Base-by-base conservation (phyloP, 169 alveolate genomes). In the Plasmodium ovale region DNA sequence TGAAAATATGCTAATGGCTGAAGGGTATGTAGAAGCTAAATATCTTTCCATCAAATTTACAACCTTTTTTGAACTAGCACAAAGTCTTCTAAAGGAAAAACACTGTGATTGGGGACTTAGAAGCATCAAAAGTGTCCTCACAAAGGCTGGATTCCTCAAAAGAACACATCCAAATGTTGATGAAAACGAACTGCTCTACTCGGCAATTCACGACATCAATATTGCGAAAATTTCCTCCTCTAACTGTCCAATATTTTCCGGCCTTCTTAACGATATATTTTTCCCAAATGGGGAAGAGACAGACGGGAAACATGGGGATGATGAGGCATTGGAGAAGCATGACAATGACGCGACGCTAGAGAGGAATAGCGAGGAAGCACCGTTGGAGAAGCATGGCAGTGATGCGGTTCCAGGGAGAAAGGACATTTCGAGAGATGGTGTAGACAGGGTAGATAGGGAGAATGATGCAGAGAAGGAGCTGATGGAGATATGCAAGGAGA, bases 41-140 rank as follows among this genome's bases (percentile, higher is more conserved):
- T 94, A 94, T 65, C 92, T 98, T 47, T 98, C 99, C 19, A 92
- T 96, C 69, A 98, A 98, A 92, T 98, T 98, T 94, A 96, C 97
- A 19, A 95, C 97, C 39, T 96, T 98, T 87, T 98, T 97, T 79
- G 95, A 97, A 49, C 89, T 98, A 87, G 95, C 98, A 87, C 95
- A 94, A 89, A 98, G 96, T 91, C 91, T 98, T 77, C 95, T 98
- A 69, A 97, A 97, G 88, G 96, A 97, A 71, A 92, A 94, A 87
- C 99, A 98, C 89, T 98, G 97, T 87, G 99, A 98, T 96, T 98
- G 99, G 99, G 99, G 99, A 39, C 96, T 98, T 73, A 96, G 99
- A 68, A 99, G 99, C 82, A 97, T 97, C 91, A 98, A 98, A 92
- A 96, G 98, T 16, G 99, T 98, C 89, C 88, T 98, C 77, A 98